phyloP scores from a whole-genome alignment of 495 filamentous ascomycete species.

The Penicillium robsamsonii region DNA sequence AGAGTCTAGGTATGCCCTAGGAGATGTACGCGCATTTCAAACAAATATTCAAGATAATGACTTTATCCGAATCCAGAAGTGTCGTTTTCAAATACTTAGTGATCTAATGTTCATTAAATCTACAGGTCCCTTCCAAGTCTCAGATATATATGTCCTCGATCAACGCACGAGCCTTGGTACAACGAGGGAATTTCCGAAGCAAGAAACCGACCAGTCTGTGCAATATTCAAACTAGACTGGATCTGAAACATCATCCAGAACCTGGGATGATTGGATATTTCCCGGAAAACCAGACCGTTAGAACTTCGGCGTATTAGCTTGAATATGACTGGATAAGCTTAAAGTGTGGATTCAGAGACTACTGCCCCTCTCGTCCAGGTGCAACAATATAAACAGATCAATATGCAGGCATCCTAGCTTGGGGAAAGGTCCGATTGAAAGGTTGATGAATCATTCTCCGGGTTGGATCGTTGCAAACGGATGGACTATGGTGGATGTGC shows the following conservation, averaged over 20 bases:
- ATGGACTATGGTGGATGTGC: neutral
- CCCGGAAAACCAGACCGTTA: neutral
- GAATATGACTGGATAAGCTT: conserved; percentile 1
- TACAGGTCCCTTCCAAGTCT: neutral
- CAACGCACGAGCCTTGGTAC: neutral
- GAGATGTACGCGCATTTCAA: neutral
- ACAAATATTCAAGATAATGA: neutral
- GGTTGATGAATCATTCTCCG: neutral
- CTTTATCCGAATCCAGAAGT: neutral
- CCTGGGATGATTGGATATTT: neutral
- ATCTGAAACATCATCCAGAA: conserved; percentile 10
- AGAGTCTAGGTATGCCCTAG: neutral
- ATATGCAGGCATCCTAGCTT: neutral
- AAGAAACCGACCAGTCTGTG: conserved; percentile 1
- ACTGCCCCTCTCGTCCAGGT: neutral
- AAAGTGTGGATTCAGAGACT: neutral
- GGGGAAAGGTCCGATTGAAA: neutral
- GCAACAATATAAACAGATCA: neutral
- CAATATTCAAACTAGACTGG: neutral
- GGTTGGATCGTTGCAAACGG: conserved; percentile 1
- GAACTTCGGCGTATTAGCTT: neutral
- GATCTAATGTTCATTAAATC: neutral
- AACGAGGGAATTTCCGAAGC: neutral
- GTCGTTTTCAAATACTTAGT: neutral
- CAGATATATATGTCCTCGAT: neutral